phyloP scores from a whole-genome alignment of 164 flowering plant species.

The Stephania japonica region DNA sequence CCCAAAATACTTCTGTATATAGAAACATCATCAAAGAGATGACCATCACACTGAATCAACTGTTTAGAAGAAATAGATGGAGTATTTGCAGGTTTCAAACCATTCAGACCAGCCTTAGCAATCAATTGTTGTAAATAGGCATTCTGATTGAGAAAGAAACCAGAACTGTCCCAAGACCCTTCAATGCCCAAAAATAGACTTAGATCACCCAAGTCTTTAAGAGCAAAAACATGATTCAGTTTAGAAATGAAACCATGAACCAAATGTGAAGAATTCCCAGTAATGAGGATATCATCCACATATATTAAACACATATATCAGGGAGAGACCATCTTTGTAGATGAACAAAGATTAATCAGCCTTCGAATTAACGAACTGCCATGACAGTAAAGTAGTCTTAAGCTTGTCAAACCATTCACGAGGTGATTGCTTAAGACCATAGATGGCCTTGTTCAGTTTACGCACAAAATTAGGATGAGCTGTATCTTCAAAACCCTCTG shows the following conservation, averaged over 20 bases:
- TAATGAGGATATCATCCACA: background rate
- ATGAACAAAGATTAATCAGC: background rate
- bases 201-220: background rate
- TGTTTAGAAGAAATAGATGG: background rate
- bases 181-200: background rate
- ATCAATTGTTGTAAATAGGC: background rate
- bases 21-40: background rate
- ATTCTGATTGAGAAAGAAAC: background rate
- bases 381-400: background rate
- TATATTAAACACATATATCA: background rate
- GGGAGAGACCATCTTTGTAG: background rate
- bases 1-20: too few species aligned
- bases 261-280: background rate
- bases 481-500: background rate
- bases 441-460: background rate
- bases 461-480: background rate
- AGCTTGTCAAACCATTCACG: background rate
- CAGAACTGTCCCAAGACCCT: background rate
- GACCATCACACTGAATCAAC: background rate
- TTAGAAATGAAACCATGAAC: background rate
- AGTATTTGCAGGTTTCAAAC: background rate
- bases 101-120: background rate
- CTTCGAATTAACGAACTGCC: background rate
- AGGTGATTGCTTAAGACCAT: background rate
- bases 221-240: background rate